Percentiles rank a stretch among this genome's conserved stretches.
Evolutionary conservation across 176 grass and related monocot species (phyloP).

Genomic region (Oryza nivara): DNA sequence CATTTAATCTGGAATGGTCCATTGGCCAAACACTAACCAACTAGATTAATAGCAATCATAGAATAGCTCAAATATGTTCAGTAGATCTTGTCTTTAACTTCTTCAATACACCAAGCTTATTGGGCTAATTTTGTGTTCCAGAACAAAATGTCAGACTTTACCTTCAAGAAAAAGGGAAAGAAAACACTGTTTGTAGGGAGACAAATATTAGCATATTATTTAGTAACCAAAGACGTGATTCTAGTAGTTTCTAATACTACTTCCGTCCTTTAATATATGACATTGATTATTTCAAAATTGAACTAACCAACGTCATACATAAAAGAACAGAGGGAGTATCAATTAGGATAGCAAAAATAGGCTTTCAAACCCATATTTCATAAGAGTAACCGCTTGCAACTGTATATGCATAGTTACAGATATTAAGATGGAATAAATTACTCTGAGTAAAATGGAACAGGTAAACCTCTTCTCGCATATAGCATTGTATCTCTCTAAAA

Average conservation of each 20-base stretch:
- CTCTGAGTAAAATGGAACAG: background rate
- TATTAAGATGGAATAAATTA: no score
- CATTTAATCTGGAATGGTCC: background rate
- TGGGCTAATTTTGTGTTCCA: background rate
- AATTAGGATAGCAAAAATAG: background rate
- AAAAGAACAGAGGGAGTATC: background rate
- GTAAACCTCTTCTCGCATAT: background rate
- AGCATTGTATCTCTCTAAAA: background rate
- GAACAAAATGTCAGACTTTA: background rate
- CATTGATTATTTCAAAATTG: no score
- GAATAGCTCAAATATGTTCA: background rate
- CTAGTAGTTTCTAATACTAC: background rate
- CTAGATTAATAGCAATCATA: background rate
- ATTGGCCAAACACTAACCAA: background rate
- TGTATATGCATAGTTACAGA: background rate
- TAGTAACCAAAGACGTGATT: background rate
- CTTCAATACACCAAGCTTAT: background rate
- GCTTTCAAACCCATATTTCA: background rate
- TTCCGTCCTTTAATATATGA: no score
- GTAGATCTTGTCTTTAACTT: background rate
- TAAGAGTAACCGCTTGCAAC: background rate
- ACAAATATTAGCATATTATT: background rate
- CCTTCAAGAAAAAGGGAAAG: background rate
- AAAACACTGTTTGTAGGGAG: background rate
- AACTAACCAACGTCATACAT: no score